These are phyloP conservation scores for Millerago galiae DNA, from an alignment of 805 yeast genomes.

Conservation along the genomic window DNA sequence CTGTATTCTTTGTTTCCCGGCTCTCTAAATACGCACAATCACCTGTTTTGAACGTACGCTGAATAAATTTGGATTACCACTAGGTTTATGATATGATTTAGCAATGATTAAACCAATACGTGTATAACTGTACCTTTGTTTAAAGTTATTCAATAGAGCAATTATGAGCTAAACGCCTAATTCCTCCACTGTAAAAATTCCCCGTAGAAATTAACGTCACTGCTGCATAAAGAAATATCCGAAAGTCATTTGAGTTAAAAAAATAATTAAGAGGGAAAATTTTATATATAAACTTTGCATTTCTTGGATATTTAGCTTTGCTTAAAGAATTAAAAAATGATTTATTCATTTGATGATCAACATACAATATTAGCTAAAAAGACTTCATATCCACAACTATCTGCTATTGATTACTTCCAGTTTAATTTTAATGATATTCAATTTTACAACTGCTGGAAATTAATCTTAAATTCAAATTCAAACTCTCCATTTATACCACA, in stretches of 20 bases:
- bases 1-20: background rate
- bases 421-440: constrained; percentile 29
- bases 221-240: background rate
- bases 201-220: background rate
- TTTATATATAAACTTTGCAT: background rate
- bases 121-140: too few relatives aligned
- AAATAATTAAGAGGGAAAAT: background rate
- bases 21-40: background rate
- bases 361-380: constrained; percentile 16
- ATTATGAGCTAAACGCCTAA: background rate
- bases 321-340: constrained; percentile 5
- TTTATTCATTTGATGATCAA: constrained; percentile 22
- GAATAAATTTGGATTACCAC: too few relatives aligned
- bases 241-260: background rate
- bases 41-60: too few relatives aligned
- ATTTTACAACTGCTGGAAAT: constrained; percentile 36
- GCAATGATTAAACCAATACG: too few relatives aligned
- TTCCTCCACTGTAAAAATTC: background rate
- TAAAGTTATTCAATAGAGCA: too few relatives aligned
- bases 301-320: background rate
- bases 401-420: constrained; percentile 37
- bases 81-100: too few relatives aligned
- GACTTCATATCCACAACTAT: constrained; percentile 9
- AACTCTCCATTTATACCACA: constrained; percentile 25
- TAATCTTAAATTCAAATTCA: constrained; percentile 27